These are phyloP conservation scores for Acidomyces sp. DNA, from an alignment of 495 filamentous ascomycete genomes.

Conservation along the genomic window DNA sequence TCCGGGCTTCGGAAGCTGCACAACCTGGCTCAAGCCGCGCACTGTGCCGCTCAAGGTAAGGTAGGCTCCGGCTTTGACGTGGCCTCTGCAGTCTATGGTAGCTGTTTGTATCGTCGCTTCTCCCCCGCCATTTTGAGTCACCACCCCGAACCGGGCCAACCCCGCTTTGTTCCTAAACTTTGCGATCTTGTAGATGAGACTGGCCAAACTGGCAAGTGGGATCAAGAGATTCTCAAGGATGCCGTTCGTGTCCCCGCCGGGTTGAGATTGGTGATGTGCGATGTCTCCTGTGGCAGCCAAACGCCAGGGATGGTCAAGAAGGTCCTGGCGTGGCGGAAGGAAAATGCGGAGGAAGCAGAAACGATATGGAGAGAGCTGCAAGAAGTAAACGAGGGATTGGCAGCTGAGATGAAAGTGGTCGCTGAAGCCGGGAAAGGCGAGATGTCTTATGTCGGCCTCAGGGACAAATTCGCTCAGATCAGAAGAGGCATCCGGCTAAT, in stretches of 20 bases:
- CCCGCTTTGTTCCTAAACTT: slow-evolving; percentile 53
- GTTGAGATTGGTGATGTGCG: slow-evolving; percentile 73
- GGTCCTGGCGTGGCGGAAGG: slow-evolving; percentile 68
- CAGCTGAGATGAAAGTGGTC: slow-evolving; percentile 32
- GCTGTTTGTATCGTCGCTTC: slow-evolving; percentile 81
- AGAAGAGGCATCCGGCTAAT: slow-evolving; percentile 56
- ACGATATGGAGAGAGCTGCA: slow-evolving; percentile 62
- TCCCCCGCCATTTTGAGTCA: slow-evolving; percentile 58
- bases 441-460: slow-evolving; percentile 15
- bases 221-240: slow-evolving; percentile 55
- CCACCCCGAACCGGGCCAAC: slow-evolving; percentile 48
- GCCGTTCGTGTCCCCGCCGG: slow-evolving; percentile 51
- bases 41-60: slow-evolving; percentile 94
- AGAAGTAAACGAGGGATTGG: slow-evolving; percentile 57
- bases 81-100: slow-evolving; percentile 83
- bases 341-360: slow-evolving; percentile 52
- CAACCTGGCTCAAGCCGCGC: slow-evolving; percentile 83
- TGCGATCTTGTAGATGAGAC: slow-evolving; percentile 50
- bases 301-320: slow-evolving; percentile 91
- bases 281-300: slow-evolving; percentile 87
- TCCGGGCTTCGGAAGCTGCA: slow-evolving; percentile 44
- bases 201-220: slow-evolving; percentile 47
- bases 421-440: slow-evolving; percentile 22
- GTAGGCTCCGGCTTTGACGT: slow-evolving; percentile 94
- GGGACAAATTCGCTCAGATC: slow-evolving; percentile 37